Base-by-base conservation (phyloP, 2,329 filamentous ascomycete genomes). In the Ascochyta clinopodiicola region DNA sequence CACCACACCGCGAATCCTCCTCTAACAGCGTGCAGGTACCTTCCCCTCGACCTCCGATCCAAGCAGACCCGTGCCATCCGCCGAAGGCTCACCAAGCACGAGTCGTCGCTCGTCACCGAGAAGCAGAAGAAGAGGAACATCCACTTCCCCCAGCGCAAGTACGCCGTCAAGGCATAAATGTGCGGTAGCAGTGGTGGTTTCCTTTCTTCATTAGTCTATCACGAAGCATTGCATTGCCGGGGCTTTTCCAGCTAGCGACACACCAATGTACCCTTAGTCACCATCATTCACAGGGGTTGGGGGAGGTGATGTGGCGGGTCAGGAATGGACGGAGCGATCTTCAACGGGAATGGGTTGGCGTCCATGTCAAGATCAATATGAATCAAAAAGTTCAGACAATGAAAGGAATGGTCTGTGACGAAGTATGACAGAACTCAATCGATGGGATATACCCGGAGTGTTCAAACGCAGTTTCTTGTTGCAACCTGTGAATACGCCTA, bases 51-150 rank as follows among this genome's bases (percentile, higher is more conserved):
- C 82, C 93, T 99, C 85, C 91, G 95, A 82, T 82, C 92, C 79
- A 98, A 98, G 91, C 88, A 95, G 86, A 99, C 95, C 79, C 93
- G 95, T 76, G 95, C 93, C 79, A 96, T 98, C 84, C 92, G 95
- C 78, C 91, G 96, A 85, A 87, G 91, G 78, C 86, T 99, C 83
- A 94, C 90, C 77, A 89, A 91, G 81, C 87, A 96, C 86, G 94
- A 99, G 83, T 88, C 90, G 75, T 85, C 87, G 74, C 86, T 88
- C 79, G 84, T 88, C 75, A 90, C 96, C 70, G 89, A 94, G 84
- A 97, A 96, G 90, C 89, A 92, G 81, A 92, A 92, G 88, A 99
- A 99, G 92, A 91, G 89, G 84, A 81, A 86, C 80, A 88, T 86
- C 72, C 94, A 99, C 86, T 99, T 99, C 87, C 95, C 95, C 71